Conservation (phyloP, 495 filamentous ascomycete species). For the Penicillium maclennaniae region DNA sequence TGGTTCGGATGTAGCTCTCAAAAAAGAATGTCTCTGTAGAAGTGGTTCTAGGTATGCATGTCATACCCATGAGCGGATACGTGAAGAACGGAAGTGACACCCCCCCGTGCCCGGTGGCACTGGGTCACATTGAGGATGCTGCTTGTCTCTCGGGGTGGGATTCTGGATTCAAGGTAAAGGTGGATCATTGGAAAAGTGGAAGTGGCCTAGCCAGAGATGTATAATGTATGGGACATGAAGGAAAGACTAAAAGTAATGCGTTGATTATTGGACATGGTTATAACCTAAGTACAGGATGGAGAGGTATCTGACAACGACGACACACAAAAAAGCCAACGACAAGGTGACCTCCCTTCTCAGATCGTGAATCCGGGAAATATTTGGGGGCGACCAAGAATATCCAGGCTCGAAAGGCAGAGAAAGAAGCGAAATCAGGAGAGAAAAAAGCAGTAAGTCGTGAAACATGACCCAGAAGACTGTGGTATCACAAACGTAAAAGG, state of each 20-base stretch:
- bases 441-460: slow-evolving; percentile 25
- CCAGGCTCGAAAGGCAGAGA: background rate
- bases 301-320: slow-evolving; percentile 39
- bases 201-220: too few species aligned
- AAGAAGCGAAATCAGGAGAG: slow-evolving; percentile 11
- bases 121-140: slow-evolving; percentile 9
- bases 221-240: background rate
- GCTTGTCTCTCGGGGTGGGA: background rate
- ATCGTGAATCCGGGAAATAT: slow-evolving; percentile 5
- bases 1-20: too few species aligned
- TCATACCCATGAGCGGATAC: slow-evolving; percentile 6
- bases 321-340: slow-evolving; percentile 4
- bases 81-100: background rate
- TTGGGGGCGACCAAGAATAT: background rate
- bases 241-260: background rate
- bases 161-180: background rate
- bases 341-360: slow-evolving; percentile 6
- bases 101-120: background rate
- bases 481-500: slow-evolving; percentile 29
- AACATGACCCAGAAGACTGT: slow-evolving; percentile 29
- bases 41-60: background rate
- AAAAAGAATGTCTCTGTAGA: background rate
- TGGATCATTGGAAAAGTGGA: background rate
- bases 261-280: slow-evolving; percentile 24
- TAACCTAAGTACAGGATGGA: slow-evolving; percentile 33